A percentile compares a stretch with the other conserved stretches of the same genome.
Conservation (phyloP, 2,329 filamentous ascomycete species). For the Diplodia mutila region DNA sequence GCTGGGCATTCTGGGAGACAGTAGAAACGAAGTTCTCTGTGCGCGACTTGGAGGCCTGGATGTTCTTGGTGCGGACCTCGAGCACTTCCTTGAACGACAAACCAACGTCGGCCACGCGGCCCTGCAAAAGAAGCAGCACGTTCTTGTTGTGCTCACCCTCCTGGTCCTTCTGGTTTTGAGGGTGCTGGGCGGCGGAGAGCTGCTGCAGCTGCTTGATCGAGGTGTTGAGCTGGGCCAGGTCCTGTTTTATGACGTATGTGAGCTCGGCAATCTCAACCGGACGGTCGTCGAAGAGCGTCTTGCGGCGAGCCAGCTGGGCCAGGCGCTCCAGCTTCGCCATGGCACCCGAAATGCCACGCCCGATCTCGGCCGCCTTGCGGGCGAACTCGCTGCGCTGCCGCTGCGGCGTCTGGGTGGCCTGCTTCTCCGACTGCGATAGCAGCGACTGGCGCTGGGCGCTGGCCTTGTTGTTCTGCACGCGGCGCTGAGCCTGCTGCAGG, state of each 20-base stretch:
- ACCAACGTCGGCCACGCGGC: conserved; percentile 87
- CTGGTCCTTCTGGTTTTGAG: conserved; percentile 62
- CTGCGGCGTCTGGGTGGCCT: conserved; percentile 40
- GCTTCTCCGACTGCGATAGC: conserved; percentile 69
- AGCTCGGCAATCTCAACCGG: conserved; percentile 96
- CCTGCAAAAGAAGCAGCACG: conserved; percentile 87
- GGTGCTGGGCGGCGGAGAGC: conserved; percentile 76
- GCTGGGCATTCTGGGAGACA: conserved; percentile 65
- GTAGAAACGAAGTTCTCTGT: conserved; percentile 97
- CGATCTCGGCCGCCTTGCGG: conserved; percentile 86
- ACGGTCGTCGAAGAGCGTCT: conserved; percentile 95
- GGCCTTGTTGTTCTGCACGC: conserved; percentile 74
- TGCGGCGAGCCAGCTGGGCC: conserved; percentile 90
- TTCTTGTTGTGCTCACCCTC: conserved; percentile 98
- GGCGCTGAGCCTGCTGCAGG: conserved; percentile 80
- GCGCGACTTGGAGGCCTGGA: conserved; percentile 86
- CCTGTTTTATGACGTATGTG: conserved; percentile 97
- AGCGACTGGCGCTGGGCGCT: conserved; percentile 81
- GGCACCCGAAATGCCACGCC: conserved; percentile 84
- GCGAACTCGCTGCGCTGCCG: conserved; percentile 83
- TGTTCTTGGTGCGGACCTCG: conserved; percentile 95
- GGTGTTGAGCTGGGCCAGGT: conserved; percentile 81
- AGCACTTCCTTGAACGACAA: conserved; percentile 97
- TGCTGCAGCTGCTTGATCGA: conserved; percentile 84
- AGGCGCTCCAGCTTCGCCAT: conserved; percentile 95